Evolutionary conservation across 2,329 filamentous ascomycete species (phyloP), one percentile per base, ranked within the genome.

Genomic region (Fusarium annulatum): DNA sequence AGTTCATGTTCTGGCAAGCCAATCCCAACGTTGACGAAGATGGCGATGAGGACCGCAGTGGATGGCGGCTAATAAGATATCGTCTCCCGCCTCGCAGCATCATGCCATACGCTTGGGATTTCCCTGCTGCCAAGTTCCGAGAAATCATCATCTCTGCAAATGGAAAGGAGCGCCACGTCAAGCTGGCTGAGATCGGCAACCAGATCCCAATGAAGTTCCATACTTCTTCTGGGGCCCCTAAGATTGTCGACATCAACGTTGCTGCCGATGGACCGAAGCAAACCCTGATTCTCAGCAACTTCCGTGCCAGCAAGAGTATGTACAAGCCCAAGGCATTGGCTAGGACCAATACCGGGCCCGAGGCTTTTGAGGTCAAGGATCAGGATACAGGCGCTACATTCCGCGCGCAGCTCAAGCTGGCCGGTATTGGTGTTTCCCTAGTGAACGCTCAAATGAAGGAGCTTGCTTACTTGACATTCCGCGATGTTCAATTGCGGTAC

Each of bases 101-200:
- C 82, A 99, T 99, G 96, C 96, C 97, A 2, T 99, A 99, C 79
- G 96, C 96, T 4, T 99, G 96, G 96, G 97, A 99, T 80, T 99
- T 97, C 83, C 97, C 96, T 2, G 96, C 96, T 3, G 95, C 95
- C n/a, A 98, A 97, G 84, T 93, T 94, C 84, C 97, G 96, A 78
- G 96, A 98, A 80, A 89, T 99, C 43, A 91, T 98, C 56, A 90
- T 99, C 79, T 75, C 81, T 34, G 72, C 80, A 2, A 80, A 80
- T 28, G 78, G 79, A 58, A 84, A 81, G 68, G 95, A 98, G 80
- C 89, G 96, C 36, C 94, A 98, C 79, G 93, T 99, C 80, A 98
- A 97, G 81, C 88, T 99, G 74, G 94, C 96, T 5, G 96, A 99
- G 81, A 99, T 99, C 78, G 96, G 96, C 30, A 98, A 98, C 75